Conservation (phyloP, 768 basidiomycete genomes). For the Mycena rebaudengoi region DNA sequence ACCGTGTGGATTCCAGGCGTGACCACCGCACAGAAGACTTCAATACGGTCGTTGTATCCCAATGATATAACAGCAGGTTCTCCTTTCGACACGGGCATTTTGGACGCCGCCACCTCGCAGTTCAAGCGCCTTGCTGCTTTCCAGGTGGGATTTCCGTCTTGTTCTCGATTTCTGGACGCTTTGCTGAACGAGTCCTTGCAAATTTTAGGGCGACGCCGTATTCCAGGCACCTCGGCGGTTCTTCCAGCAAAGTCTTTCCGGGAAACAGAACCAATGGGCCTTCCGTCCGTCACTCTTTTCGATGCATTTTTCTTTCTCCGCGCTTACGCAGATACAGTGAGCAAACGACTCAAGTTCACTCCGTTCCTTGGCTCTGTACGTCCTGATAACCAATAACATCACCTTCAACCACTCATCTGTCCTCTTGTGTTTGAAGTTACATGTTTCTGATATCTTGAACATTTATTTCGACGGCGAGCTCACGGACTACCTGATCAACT, state of each 20-base stretch:
- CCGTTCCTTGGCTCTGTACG: slow-evolving; percentile 56
- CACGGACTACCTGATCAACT: slow-evolving; percentile 56
- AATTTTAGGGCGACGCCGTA: slow-evolving; percentile 53
- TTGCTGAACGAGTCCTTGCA: not conserved
- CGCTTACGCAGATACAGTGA: slow-evolving; percentile 41
- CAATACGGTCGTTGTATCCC: slow-evolving; percentile 44
- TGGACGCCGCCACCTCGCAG: slow-evolving; percentile 53
- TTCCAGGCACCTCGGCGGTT: slow-evolving; percentile 63
- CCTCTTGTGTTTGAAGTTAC: slow-evolving; percentile 39
- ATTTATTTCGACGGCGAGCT: slow-evolving; percentile 52
- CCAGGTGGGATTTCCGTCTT: slow-evolving; percentile 24
- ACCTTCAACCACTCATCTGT: not conserved
- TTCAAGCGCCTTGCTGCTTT: slow-evolving; percentile 62
- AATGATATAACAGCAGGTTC: slow-evolving; percentile 51
- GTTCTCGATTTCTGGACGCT: slow-evolving; percentile 16
- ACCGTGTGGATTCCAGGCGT: slow-evolving; percentile 31
- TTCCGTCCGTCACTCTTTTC: slow-evolving; percentile 36
- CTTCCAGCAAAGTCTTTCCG: slow-evolving; percentile 50
- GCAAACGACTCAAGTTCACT: slow-evolving; percentile 51
- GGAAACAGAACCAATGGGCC: slow-evolving; percentile 49
- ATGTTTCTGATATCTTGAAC: slow-evolving; percentile 51
- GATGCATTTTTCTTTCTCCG: too few relatives aligned
- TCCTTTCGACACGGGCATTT: slow-evolving; percentile 54
- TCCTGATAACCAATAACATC: not conserved
- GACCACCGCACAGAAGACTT: slow-evolving; percentile 24